phyloP scores from a whole-genome alignment of 495 filamentous ascomycete genomes.

The Aspergillus sparsus region DNA sequence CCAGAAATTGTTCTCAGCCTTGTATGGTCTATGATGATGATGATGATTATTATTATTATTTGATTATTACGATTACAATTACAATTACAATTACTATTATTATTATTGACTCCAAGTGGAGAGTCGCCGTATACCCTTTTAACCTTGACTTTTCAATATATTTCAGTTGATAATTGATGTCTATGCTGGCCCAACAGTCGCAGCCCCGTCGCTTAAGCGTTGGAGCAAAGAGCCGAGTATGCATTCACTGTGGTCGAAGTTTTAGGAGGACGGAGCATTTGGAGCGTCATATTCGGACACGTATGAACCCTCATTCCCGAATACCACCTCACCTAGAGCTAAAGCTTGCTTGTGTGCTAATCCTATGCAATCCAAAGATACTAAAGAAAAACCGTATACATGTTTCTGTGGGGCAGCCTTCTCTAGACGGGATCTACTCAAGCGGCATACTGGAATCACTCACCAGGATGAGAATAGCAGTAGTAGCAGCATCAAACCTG shows the following conservation, averaged over 20 bases:
- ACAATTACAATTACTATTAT: neutral
- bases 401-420: constrained; percentile 57
- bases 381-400: constrained; percentile 56
- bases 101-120: constrained; percentile 21
- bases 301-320: constrained; percentile 31
- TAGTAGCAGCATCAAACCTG: neutral
- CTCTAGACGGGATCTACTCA: constrained; percentile 55
- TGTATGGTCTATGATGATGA: neutral
- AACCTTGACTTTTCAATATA: neutral
- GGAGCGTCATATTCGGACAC: constrained; percentile 56
- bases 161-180: neutral
- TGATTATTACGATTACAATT: neutral
- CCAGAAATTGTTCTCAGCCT: constrained; percentile 9
- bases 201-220: constrained; percentile 33
- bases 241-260: constrained; percentile 43
- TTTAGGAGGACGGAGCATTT: constrained; percentile 52
- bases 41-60: neutral
- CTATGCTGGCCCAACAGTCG: constrained; percentile 38
- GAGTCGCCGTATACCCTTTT: constrained; percentile 3
- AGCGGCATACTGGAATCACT: constrained; percentile 51
- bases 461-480: constrained; percentile 34
- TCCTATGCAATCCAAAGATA: constrained; percentile 39
- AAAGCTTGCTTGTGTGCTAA: too few species aligned
- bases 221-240: constrained; percentile 41
- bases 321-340: neutral